Evolutionary conservation across 2,329 filamentous ascomycete species (phyloP), one percentile per base, ranked within the genome.

Genomic region (Ilyonectria sp.): DNA sequence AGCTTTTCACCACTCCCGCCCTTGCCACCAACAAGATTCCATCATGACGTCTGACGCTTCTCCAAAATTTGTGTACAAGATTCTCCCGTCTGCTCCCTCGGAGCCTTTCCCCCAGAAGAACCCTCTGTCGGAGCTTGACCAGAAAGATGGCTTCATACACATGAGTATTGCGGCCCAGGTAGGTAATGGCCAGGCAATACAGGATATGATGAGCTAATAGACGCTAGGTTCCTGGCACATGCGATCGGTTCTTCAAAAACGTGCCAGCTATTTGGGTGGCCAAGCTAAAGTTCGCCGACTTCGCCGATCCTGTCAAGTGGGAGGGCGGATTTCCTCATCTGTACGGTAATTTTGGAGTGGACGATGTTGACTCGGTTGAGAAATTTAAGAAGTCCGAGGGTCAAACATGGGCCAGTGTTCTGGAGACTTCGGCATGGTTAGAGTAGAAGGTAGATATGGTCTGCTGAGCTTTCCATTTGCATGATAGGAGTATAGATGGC

Each of bases 101-200:
- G 79, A 83, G 23, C 86, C 87, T 2, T 81, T 91, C 40, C 89
- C 89, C 3, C 76, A 80, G 2, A 79, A 82, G 65, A 87, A 88
- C 60, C 88, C 89, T 15, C 82, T 88, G 67, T 91, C 89, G 13
- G 85, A 87, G 37, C 85, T 91, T 50, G 89, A 91, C 77, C 78
- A 79, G 69, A 83, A 86, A 40, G 89, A 91, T 74, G 89, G 89
- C 55, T 91, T 89, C 78, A 81, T 91, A 35, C 89, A 91, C 71
- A 77, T 91, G 17, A 91, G 89, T 75, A 87, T 86, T 0, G 82
- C 85, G 2, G 79, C 79, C 43, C 89, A 91, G 81, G 87, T 87
- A 72, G 43, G 21, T 26, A 49, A 10, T 33, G 44, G 43, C 19
- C 26, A 65, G 47, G 2, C 47, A 1, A 5, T 11, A 11, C 7